A percentile compares a stretch with the other conserved stretches of the same genome.
Conservation (phyloP, 2,329 filamentous ascomycete genomes). For the Hymenoscyphus fructigenus region DNA sequence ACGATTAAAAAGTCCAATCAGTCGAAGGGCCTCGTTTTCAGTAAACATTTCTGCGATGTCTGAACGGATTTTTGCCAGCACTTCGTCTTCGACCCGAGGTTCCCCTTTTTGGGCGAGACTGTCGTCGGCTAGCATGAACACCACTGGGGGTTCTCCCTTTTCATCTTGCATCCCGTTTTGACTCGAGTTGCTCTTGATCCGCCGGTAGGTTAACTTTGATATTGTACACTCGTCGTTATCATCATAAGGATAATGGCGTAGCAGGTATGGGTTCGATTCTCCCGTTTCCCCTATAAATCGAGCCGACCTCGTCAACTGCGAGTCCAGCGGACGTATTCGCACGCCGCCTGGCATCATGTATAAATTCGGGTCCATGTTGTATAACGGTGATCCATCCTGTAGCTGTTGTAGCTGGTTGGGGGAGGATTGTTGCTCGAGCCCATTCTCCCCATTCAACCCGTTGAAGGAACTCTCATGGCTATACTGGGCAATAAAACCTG, state of each 20-base stretch:
- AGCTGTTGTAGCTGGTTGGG: constrained; percentile 29
- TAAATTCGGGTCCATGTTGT: constrained; percentile 31
- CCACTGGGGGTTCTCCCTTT: constrained; percentile 33
- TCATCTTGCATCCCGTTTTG: constrained; percentile 25
- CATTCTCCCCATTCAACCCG: constrained; percentile 29
- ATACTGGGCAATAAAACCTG: constrained; percentile 32
- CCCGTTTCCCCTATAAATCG: constrained; percentile 37
- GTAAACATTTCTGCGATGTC: constrained; percentile 34
- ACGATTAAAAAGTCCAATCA: constrained; percentile 43
- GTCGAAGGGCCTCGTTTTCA: constrained; percentile 38
- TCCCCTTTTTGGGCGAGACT: constrained; percentile 35
- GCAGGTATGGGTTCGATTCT: constrained; percentile 36
- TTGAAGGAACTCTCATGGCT: constrained; percentile 29
- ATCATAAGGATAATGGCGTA: constrained; percentile 34
- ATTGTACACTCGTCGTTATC: constrained; percentile 36
- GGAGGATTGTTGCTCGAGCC: constrained; percentile 23
- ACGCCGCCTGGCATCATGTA: constrained; percentile 28
- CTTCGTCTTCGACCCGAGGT: constrained; percentile 33
- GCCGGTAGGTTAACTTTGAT: constrained; percentile 35
- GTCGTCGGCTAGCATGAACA: constrained; percentile 36
- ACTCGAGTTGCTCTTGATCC: constrained; percentile 27
- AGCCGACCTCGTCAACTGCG: constrained; percentile 29
- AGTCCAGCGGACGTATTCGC: constrained; percentile 31
- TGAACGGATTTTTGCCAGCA: constrained; percentile 28
- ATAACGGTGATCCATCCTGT: constrained; percentile 32